A percentile compares a stretch with the other conserved stretches of the same genome.
Conservation (phyloP, 2,329 filamentous ascomycete species). For the Eurotiales sp. region DNA sequence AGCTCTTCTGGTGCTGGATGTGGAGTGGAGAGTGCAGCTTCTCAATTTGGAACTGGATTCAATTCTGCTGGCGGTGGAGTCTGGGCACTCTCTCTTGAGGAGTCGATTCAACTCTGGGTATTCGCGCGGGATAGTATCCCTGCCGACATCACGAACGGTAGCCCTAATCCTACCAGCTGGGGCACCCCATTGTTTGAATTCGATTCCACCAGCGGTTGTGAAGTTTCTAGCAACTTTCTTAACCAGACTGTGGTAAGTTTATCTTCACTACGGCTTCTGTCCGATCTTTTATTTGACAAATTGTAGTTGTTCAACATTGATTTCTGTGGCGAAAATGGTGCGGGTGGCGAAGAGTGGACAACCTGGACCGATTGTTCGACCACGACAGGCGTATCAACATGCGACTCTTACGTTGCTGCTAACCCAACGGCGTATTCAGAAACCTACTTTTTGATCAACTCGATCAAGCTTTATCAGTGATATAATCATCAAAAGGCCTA, state of each 20-base stretch:
- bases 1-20: conserved; percentile 35
- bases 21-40: conserved; percentile 36
- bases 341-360: conserved; percentile 10
- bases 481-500: background rate
- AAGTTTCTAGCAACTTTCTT: conserved; percentile 39
- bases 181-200: conserved; percentile 45
- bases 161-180: conserved; percentile 45
- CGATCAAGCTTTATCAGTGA: conserved; percentile 13
- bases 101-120: conserved; percentile 50
- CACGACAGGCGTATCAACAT: conserved; percentile 9
- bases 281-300: background rate
- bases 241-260: conserved; percentile 39
- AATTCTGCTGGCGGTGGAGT: conserved; percentile 50
- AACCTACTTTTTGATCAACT: conserved; percentile 13
- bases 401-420: conserved; percentile 13
- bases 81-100: conserved; percentile 48
- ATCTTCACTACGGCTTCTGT: background rate
- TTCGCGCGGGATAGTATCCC: conserved; percentile 46
- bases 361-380: conserved; percentile 11
- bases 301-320: conserved; percentile 14
- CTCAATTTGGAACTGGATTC: conserved; percentile 52
- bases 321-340: conserved; percentile 11
- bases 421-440: conserved; percentile 11
- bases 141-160: conserved; percentile 39
- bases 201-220: conserved; percentile 36